These are phyloP conservation scores for Paracorniculantispora psalliotae DNA, from an alignment of 2,329 filamentous ascomycete species.

Conservation along the genomic window DNA sequence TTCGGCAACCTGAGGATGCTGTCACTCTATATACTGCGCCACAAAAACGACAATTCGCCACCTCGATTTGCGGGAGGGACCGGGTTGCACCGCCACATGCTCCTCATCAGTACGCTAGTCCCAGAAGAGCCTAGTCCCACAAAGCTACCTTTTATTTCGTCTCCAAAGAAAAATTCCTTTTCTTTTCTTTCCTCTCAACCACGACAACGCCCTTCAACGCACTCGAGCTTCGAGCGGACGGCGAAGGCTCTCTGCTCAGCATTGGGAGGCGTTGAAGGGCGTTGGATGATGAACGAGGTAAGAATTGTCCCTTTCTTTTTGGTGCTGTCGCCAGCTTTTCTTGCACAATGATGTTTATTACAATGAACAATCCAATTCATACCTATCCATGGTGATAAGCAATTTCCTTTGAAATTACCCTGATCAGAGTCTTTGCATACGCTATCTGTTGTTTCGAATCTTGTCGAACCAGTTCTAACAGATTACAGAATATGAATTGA, in stretches of 20 bases:
- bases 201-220: slow-evolving; percentile 13
- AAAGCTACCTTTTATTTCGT: slow-evolving; percentile 9
- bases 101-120: slow-evolving; percentile 20
- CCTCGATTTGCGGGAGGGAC: slow-evolving; percentile 21
- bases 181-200: slow-evolving; percentile 16
- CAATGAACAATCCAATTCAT: slow-evolving; percentile 60
- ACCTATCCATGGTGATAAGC: slow-evolving; percentile 51
- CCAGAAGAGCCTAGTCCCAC: slow-evolving; percentile 21
- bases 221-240: background rate
- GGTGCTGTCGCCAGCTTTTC: background rate
- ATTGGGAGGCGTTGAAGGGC: background rate
- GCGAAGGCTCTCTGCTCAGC: background rate
- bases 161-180: slow-evolving; percentile 9
- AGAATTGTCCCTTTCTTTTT: background rate
- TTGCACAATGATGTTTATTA: slow-evolving; percentile 33
- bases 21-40: slow-evolving; percentile 17
- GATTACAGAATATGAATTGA: slow-evolving; percentile 10
- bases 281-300: slow-evolving; percentile 6
- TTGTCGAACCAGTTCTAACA: slow-evolving; percentile 17
- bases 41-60: slow-evolving; percentile 22
- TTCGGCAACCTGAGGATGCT: slow-evolving; percentile 12
- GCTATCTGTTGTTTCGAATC: slow-evolving; percentile 9
- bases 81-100: slow-evolving; percentile 32
- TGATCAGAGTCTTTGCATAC: slow-evolving; percentile 38
- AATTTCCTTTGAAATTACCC: slow-evolving; percentile 49